Evolutionary conservation across 257 asterid genomes (phyloP).

Genomic region (Rhazya stricta): DNA sequence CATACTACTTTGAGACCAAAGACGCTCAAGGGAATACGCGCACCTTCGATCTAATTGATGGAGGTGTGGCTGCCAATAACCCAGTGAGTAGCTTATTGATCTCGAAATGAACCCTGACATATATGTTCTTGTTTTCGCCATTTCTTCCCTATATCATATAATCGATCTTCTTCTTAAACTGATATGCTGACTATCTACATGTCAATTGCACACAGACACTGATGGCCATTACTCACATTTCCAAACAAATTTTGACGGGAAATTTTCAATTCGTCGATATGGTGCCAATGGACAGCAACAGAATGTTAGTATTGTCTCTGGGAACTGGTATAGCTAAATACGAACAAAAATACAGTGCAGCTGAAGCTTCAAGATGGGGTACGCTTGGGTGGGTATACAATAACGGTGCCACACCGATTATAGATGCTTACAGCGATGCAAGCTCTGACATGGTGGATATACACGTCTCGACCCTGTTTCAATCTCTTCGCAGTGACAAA

Average conservation of each 20-base stretch:
- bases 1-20: conserved; percentile 47
- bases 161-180: too few relatives aligned
- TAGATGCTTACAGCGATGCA: conserved; percentile 52
- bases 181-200: background rate
- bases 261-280: conserved; percentile 32
- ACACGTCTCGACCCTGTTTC: conserved; percentile 62
- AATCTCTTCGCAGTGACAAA: conserved; percentile 38
- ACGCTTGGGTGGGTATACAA: conserved; percentile 50
- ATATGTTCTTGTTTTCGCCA: background rate
- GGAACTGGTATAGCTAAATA: conserved; percentile 50
- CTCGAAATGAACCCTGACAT: background rate
- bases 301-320: conserved; percentile 45
- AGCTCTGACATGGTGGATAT: conserved; percentile 72
- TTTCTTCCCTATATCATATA: too few relatives aligned
- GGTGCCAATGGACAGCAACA: conserved; percentile 46
- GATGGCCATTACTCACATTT: conserved; percentile 58
- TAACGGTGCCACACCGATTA: conserved; percentile 46
- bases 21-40: conserved; percentile 28
- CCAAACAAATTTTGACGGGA: conserved; percentile 44
- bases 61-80: conserved; percentile 63
- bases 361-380: conserved; percentile 55
- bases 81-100: conserved; percentile 41
- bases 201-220: conserved; percentile 34
- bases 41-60: conserved; percentile 52
- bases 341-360: conserved; percentile 48